Conservation (phyloP, 306 rosid species). For the Cucumis sativus region DNA sequence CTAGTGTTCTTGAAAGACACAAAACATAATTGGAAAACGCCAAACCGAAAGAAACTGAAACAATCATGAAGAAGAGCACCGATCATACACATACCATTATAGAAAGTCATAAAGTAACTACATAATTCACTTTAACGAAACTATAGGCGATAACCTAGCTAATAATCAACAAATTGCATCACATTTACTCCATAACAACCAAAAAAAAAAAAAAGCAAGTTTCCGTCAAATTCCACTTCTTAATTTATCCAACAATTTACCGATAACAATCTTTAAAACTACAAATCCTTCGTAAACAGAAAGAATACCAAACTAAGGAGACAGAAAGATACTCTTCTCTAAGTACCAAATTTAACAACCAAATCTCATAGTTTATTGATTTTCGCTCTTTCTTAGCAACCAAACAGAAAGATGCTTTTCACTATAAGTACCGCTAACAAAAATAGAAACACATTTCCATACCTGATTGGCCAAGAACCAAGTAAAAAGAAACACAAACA, state of each 20-base stretch:
- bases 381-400: background rate
- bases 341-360: background rate
- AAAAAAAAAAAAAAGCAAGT: background rate
- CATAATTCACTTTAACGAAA: background rate
- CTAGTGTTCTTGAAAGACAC: background rate
- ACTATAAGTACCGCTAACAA: background rate
- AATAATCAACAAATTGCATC: background rate
- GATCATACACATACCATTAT: background rate
- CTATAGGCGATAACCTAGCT: background rate
- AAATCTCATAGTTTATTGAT: background rate
- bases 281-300: background rate
- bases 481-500: background rate
- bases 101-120: background rate
- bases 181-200: background rate
- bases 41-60: slow-evolving; percentile 1
- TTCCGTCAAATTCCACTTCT: background rate
- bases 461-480: background rate
- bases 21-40: background rate
- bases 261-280: background rate
- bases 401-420: background rate
- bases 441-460: background rate
- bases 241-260: background rate
- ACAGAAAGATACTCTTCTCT: background rate
- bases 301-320: background rate
- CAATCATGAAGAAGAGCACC: background rate